Evolutionary conservation across 108 stramenopile species (phyloP), one percentile per base, ranked within the genome.

Genomic region (Cyclotella atomus): DNA sequence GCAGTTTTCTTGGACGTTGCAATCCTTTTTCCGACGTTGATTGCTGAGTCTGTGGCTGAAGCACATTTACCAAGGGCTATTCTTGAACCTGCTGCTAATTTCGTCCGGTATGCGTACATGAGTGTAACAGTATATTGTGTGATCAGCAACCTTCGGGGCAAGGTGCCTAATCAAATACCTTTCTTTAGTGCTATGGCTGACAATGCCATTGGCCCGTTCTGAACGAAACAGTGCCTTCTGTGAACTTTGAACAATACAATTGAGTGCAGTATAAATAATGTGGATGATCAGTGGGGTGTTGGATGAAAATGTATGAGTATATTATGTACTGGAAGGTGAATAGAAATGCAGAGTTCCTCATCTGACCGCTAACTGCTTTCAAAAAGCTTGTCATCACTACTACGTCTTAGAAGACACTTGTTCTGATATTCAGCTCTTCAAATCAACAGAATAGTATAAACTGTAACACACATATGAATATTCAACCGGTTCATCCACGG

Each of bases 81-180:
- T 0, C 36, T 63, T 10, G 92, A 88, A 62, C 87, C 89, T 15
- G 74, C 77, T 46, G 76, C 70, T 15, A 91, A 91, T 65, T 92
- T 92, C 63, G 82, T 91, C 20, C 91, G 84, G 79, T 88, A 88
- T 64, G 54, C 50, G 3, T 88, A 88, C 70, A 75, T 87, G 65
- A 71, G 81, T 36, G 53, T 73, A 36, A 77, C 87, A 0, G 47
- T 86, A 14, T 94, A 94, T 75, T 75, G 77, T 38, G 59, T 90
- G n/a, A 62, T 41, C 14, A 67, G 54, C 33, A 90, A 91, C 81
- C 59, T 91, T 52, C 59, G 72, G 30, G 90, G 90, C 19, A 83
- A 88, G 76, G 87, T 84, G 59, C 93, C 93, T 14, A 74, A 89
- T 70, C 64, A 81, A 28, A 88, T 94, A n/a, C 93, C 93, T 24